Percentiles rank a stretch among this genome's conserved stretches.
Evolutionary conservation across 2,329 filamentous ascomycete genomes (phyloP).

Genomic region (Calonectria fujianensis): DNA sequence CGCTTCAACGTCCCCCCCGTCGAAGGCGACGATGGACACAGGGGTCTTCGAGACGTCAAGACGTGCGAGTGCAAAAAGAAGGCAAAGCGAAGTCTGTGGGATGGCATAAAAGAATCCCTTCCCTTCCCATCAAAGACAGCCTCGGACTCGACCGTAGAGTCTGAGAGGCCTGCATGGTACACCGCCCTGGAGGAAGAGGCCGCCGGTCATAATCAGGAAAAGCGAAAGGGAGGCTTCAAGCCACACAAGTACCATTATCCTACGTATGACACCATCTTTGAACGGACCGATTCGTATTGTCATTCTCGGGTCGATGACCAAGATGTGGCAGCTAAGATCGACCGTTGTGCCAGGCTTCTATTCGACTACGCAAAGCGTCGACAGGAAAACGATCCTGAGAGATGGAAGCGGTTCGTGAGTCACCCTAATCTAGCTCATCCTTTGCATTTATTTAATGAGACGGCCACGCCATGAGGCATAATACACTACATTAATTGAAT

Average conservation of each 20-base stretch:
- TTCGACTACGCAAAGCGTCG: neutral
- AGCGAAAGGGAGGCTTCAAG: slow-evolving; percentile 5
- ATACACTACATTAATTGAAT: neutral
- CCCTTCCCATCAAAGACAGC: neutral
- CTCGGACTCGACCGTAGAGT: neutral
- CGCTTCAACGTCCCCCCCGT: neutral
- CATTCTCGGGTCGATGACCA: neutral
- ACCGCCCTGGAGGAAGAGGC: neutral
- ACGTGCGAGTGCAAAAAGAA: slow-evolving; percentile 13
- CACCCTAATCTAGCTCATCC: slow-evolving; percentile 10
- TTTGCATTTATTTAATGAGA: neutral
- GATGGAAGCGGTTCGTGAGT: slow-evolving; percentile 20
- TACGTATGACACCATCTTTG: slow-evolving; percentile 4
- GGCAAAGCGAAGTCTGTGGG: neutral
- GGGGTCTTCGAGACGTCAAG: neutral
- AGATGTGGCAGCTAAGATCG: neutral
- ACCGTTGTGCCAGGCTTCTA: neutral
- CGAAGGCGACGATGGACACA: neutral
- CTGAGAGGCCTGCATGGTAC: neutral
- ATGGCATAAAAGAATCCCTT: neutral
- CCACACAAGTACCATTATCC: slow-evolving; percentile 13
- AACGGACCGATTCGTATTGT: neutral
- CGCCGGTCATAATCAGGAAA: neutral
- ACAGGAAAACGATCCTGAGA: neutral
- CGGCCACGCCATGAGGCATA: neutral